A percentile compares a stretch with the other conserved stretches of the same genome.
phyloP scores from a whole-genome alignment of 208 protist genomes.

The Trypanosomatidae sp. region DNA sequence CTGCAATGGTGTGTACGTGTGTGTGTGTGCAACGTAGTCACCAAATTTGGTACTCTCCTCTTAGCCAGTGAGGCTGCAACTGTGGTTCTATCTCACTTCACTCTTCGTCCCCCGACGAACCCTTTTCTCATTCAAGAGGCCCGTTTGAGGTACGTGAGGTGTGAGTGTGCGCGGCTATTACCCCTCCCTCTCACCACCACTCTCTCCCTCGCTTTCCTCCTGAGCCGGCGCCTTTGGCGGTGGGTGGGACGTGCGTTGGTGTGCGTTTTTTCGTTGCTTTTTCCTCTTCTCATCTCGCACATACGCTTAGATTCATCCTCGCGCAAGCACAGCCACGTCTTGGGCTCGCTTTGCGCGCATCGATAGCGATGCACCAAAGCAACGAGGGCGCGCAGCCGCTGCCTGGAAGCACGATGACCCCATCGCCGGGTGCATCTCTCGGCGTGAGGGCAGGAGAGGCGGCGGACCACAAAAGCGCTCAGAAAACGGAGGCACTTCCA shows the following conservation, averaged over 20 bases:
- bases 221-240: neutral
- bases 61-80: no score
- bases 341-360: neutral
- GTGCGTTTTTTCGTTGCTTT: neutral
- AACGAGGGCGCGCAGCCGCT: neutral
- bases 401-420: neutral
- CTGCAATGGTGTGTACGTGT: no score
- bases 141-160: neutral
- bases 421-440: slow-evolving; percentile 16
- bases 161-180: neutral
- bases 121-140: neutral
- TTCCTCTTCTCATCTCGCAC: neutral
- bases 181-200: neutral
- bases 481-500: neutral
- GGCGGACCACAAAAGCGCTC: neutral
- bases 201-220: neutral
- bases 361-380: slow-evolving; percentile 1
- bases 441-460: neutral
- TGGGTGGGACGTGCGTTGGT: neutral
- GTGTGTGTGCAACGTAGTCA: no score
- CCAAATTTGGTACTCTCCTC: no score
- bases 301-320: neutral
- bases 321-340: neutral
- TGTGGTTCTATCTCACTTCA: neutral
- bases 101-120: neutral